Conservation (phyloP, 2,329 filamentous ascomycete species). For the Diaporthe vexans region DNA sequence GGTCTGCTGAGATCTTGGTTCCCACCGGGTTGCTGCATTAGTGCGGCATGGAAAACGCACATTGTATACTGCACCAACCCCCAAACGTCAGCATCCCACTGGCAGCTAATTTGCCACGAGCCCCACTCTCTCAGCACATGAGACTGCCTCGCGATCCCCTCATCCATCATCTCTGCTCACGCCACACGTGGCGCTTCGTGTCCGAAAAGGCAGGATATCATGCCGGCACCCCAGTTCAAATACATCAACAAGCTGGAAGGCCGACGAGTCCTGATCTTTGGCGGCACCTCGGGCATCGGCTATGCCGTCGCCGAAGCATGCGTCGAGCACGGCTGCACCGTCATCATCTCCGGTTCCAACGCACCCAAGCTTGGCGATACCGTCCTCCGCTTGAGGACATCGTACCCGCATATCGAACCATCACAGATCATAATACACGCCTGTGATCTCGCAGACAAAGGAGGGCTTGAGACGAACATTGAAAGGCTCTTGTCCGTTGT, state of each 20-base stretch:
- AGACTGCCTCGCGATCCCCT: neutral
- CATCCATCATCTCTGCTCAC: neutral
- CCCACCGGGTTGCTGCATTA: neutral
- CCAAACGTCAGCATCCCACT: neutral
- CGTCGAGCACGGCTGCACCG: constrained; percentile 61
- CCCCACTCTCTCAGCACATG: neutral
- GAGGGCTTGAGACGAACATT: constrained; percentile 45
- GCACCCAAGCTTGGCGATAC: constrained; percentile 50
- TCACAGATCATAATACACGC: constrained; percentile 1
- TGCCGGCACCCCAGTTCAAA: constrained; percentile 14
- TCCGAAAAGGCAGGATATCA: neutral
- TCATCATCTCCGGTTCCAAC: constrained; percentile 62
- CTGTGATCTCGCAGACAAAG: constrained; percentile 13
- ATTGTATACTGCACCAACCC: neutral
- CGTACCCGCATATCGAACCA: neutral
- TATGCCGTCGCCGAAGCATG: constrained; percentile 64
- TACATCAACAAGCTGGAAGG: constrained; percentile 56
- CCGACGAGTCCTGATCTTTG: constrained; percentile 63
- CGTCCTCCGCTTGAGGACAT: constrained; percentile 47
- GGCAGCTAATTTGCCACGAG: neutral
- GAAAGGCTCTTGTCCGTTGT: constrained; percentile 51
- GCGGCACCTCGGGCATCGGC: constrained; percentile 66
- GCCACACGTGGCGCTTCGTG: neutral
- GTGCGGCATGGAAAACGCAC: neutral
- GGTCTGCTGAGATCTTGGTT: neutral